Evolutionary conservation across 2,329 filamentous ascomycete species (phyloP), one percentile per base, ranked within the genome.

Genomic region (Lizonia empirigonia): DNA sequence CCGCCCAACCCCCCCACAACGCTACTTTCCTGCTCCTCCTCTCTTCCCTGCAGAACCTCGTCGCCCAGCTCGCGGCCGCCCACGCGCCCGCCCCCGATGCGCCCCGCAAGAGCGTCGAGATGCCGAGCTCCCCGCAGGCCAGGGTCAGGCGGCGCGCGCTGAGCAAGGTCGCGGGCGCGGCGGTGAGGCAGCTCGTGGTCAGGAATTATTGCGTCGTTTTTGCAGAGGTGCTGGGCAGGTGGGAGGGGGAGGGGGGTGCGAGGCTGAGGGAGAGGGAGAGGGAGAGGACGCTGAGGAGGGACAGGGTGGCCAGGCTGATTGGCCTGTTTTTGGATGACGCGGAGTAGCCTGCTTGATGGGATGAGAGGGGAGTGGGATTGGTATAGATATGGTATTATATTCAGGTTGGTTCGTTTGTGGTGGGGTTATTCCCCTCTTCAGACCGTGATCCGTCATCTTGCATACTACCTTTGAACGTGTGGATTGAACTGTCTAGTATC

Each of bases 21-120:
- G 92, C 96, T 47, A 88, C 89, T 0, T 96, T 97, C 65, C 89
- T 96, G 2, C 91, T 97, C 58, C 77, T 97, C 13, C 90, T 88
- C 0, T 86, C 89, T 7, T 92, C 91, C 74, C 79, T 97, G 9
- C 79, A 80, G 18, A 79, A 81, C 9, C 78, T 88, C 29, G 74
- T 80, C 22, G 76, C 77, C 26, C 84, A 87, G 62, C 72, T 86
- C 6, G 66, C 77, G 47, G 59, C 59, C 26, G 55, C 64, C 22
- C 60, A 59, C 5, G 50, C 65, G 5, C 60, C 63, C 0, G 51
- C 61, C 6, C 49, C 60, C 2, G 59, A 64, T 26, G 59, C 54
- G 12, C 60, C 68, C 22, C 56, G 65, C 6, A 61, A 67, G 4
- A 70, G 69, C 52, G 30, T 60, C 18, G 65, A 65, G 39, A 53